Conservation (phyloP, 208 protist species). For the Leishmania tarentolae region DNA sequence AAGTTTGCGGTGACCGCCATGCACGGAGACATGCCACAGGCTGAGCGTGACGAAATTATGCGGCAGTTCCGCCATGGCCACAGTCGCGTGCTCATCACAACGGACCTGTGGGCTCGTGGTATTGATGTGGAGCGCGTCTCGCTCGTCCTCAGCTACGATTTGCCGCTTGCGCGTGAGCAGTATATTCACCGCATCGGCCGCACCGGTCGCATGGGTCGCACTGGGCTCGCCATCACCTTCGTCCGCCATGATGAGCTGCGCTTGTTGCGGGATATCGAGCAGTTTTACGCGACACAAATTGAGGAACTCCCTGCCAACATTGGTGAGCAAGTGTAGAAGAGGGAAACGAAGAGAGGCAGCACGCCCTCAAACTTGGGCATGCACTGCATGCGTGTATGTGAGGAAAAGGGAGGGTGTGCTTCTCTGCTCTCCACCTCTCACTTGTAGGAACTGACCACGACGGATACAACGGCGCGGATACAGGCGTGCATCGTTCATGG, state of each 20-base stretch:
- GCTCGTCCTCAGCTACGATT: constrained; percentile 99
- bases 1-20: constrained; percentile 97
- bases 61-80: constrained; percentile 96
- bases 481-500: not conserved
- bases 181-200: constrained; percentile 97
- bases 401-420: not conserved
- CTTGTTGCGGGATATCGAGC: constrained; percentile 95
- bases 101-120: constrained; percentile 96
- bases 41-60: constrained; percentile 98
- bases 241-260: constrained; percentile 94
- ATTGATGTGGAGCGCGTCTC: constrained; percentile 98
- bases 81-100: constrained; percentile 98
- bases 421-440: not conserved
- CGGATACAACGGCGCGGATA: not conserved
- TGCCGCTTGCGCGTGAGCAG: constrained; percentile 94
- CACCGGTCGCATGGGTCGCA: constrained; percentile 97
- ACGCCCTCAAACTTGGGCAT: not conserved
- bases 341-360: not conserved
- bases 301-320: constrained; percentile 95
- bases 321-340: constrained; percentile 59
- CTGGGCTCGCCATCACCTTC: constrained; percentile 99
- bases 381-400: not conserved
- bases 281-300: constrained; percentile 97
- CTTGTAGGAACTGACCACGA: not conserved
- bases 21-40: constrained; percentile 98